phyloP scores from a whole-genome alignment of 2,329 filamentous ascomycete species.

The Fusarium chaquense region DNA sequence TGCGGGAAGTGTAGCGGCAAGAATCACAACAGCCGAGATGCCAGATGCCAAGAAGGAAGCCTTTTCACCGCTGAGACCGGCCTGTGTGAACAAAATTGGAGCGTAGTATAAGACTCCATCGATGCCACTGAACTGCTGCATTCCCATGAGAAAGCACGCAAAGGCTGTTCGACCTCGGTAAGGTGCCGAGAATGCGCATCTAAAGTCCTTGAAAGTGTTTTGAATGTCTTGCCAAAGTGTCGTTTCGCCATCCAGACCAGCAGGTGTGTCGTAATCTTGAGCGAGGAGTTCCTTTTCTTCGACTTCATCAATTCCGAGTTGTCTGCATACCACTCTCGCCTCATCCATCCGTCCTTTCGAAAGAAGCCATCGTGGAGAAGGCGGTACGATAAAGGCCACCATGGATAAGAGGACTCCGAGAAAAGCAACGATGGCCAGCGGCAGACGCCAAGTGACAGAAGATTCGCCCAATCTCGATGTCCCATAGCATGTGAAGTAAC shows the following conservation, averaged over 20 bases:
- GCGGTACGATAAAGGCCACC: slow-evolving; percentile 56
- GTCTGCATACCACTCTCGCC: slow-evolving; percentile 55
- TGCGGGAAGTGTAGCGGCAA: slow-evolving; percentile 66
- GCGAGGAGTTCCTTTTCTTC: slow-evolving; percentile 57
- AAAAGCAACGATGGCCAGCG: slow-evolving; percentile 57
- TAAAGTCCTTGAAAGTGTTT: slow-evolving; percentile 50
- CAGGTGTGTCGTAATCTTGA: slow-evolving; percentile 9
- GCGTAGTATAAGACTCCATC: slow-evolving; percentile 73
- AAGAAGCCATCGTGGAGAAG: slow-evolving; percentile 69
- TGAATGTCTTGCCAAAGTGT: slow-evolving; percentile 47
- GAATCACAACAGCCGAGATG: slow-evolving; percentile 68
- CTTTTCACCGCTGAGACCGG: slow-evolving; percentile 65
- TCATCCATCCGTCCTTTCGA: slow-evolving; percentile 57
- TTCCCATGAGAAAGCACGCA: slow-evolving; percentile 68
- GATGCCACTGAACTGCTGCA: slow-evolving; percentile 71
- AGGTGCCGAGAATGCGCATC: slow-evolving; percentile 51
- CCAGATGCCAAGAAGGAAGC: slow-evolving; percentile 70
- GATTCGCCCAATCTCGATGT: slow-evolving; percentile 57
- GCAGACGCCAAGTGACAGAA: slow-evolving; percentile 68
- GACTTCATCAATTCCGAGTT: slow-evolving; percentile 58
- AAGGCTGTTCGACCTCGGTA: slow-evolving; percentile 62
- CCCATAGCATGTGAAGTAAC: slow-evolving; percentile 73
- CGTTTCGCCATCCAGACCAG: slow-evolving; percentile 46
- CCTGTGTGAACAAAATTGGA: slow-evolving; percentile 69
- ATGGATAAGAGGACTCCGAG: slow-evolving; percentile 47